Conservation (phyloP, 2,329 filamentous ascomycete genomes). For the Magnaporthales sp. region DNA sequence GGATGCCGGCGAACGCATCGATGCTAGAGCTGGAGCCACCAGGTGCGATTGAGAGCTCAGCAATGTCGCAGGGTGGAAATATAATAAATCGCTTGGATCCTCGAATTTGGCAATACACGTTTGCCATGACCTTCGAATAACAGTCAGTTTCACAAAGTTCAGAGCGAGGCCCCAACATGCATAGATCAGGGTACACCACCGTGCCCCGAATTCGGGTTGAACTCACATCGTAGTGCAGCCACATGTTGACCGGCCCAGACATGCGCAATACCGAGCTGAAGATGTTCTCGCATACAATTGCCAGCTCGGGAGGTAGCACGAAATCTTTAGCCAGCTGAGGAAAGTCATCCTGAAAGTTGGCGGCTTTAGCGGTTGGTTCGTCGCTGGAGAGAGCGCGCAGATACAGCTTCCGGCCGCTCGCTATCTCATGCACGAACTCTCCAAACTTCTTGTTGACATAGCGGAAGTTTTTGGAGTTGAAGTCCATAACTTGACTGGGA, state of each 20-base stretch:
- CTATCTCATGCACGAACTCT: conserved; percentile 53
- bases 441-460: conserved; percentile 63
- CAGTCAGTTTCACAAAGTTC: neutral
- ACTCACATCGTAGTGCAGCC: conserved; percentile 78
- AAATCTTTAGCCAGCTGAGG: conserved; percentile 63
- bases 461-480: conserved; percentile 72
- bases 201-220: neutral
- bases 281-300: conserved; percentile 46
- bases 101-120: conserved; percentile 70
- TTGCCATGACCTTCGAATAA: conserved; percentile 63
- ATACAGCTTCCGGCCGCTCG: conserved; percentile 57
- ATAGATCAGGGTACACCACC: neutral
- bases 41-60: conserved; percentile 59
- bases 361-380: conserved; percentile 59
- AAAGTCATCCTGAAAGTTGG: conserved; percentile 65
- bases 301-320: conserved; percentile 52
- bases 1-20: conserved; percentile 53
- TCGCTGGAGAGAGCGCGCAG: conserved; percentile 67
- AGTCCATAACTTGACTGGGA: conserved; percentile 60
- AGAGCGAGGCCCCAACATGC: conserved; percentile 1
- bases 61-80: conserved; percentile 71
- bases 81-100: conserved; percentile 67
- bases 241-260: conserved; percentile 74
- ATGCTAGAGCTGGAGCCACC: conserved; percentile 74
- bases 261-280: conserved; percentile 77